Evolutionary conservation across 176 grass and related monocot species (phyloP), one percentile per base, ranked within the genome.

Genomic region (Hsuehochloa calcarea): DNA sequence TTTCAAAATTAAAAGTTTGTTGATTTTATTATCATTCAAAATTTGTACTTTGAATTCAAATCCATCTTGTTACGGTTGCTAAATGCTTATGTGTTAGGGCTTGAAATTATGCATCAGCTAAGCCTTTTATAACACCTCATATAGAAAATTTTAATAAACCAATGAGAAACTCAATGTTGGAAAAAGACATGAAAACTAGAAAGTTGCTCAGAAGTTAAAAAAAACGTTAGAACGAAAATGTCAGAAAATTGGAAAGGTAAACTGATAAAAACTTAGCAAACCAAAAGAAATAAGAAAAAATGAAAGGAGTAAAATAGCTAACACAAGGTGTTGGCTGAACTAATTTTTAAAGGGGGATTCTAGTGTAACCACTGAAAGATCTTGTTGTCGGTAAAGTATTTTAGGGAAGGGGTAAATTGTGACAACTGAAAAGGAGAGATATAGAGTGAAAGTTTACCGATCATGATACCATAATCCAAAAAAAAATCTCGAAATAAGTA

Each of bases 71-170:
- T 66, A 29, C 5, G 26, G 46, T 41, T 82, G 19, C 20, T 44
- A 59, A 82, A 71, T 60, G 23, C 38, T 46, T 20, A 60, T n/a
- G 52, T 19, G 26, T 22, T 10, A 72, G 38, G 54, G 10, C 3
- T 82, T 72, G 27, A 82, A 71, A 39, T 60, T 62, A 60, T 82
- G 80, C 6, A 54, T 20, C 37, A 82, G 14, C 13, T 70, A 79
- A 65, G 27, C 76, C 41, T 34, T 59, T 13, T 63, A 77, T 16
- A 77, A 37, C 22, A 77, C n/a, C 2, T 25, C 31, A 20, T 69
- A 69, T 15, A 40, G 16, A 27, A 44, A 31, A 58, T 11, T 19
- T 70, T 70, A 26, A 62, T 6, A 60, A 64, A 70, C 35, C 37
- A 59, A 38, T 13, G 14, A 43, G 37, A 70, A 29, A 58, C 50